Percentiles rank a stretch among this genome's conserved stretches.
These are phyloP conservation scores for Metschnikowia colocasiae DNA, from an alignment of 805 yeast genomes.

Conservation along the genomic window DNA sequence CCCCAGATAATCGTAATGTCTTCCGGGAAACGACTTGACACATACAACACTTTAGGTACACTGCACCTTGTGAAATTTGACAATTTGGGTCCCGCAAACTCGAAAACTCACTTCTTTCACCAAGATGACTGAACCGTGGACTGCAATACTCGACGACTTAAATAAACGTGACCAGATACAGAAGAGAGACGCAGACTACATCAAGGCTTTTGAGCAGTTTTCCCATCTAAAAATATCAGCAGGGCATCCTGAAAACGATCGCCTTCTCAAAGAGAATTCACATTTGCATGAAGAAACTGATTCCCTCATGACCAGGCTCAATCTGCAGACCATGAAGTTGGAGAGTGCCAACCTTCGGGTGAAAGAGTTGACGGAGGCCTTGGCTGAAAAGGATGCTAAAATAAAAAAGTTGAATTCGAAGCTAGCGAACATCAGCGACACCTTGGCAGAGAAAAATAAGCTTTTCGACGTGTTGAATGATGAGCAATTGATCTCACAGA, in stretches of 20 bases:
- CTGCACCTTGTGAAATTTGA: neutral
- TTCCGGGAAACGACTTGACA: neutral
- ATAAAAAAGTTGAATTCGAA: conserved; percentile 11
- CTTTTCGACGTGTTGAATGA: conserved; percentile 61
- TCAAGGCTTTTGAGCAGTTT: conserved; percentile 32
- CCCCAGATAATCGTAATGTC: neutral
- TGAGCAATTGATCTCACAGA: conserved; percentile 56
- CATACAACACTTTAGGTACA: neutral
- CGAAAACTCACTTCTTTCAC: neutral
- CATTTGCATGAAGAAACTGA: conserved; percentile 22
- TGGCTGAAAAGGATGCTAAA: conserved; percentile 11
- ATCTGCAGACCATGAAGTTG: conserved; percentile 23
- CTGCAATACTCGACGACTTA: conserved; percentile 24
- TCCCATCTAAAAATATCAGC: conserved; percentile 14
- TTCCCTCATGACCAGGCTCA: conserved; percentile 22
- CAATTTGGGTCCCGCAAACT: neutral
- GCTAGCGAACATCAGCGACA: conserved; percentile 24
- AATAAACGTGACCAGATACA: conserved; percentile 31
- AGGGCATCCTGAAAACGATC: conserved; percentile 7
- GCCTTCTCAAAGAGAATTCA: conserved; percentile 18
- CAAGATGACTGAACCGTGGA: conserved; percentile 21
- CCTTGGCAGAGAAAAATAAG: conserved; percentile 46
- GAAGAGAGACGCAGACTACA: conserved; percentile 29
- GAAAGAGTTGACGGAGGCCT: conserved; percentile 14
- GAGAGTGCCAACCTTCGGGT: conserved; percentile 23